Base-by-base conservation (phyloP, 2,329 filamentous ascomycete species). In the Aspergillus sp. region DNA sequence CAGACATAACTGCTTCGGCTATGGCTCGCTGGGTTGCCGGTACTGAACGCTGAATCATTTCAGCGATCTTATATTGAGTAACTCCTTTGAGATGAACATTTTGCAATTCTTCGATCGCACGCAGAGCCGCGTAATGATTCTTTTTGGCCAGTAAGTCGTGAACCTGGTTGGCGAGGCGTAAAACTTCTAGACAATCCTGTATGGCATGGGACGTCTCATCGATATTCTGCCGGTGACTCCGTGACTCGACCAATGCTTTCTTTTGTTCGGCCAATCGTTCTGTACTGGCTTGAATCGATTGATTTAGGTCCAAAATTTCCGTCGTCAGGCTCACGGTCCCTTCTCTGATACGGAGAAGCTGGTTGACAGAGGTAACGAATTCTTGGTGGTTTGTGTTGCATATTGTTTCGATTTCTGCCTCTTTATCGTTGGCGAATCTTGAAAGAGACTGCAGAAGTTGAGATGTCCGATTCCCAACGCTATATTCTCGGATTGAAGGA, bases 361-460 rank as follows among this genome's bases (percentile, higher is more conserved):
- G 88, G 60, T 93, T 94, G 56, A 98, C 89, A 0, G 91, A 96
- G 54, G 81, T 82, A 32, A 97, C 84, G 62, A 98, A 98, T 61
- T 96, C 93, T 62, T 97, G 91, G 61, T 98, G 93, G 60, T 96
- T 95, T 7, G 87, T 91, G 59, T 95, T 83, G 58, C 93, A 95
- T 58, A 97, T 94, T 26, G 81, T 81, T 70, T 98, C 93, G 54
- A 98, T 97, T 58, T 97, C 90, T 9, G 80, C 71, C 66, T 98
- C 93, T 50, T 90, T 84, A 41, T 93, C 87, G 56, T 85, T 83
- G 32, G 90, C 87, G 66, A 95, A 94, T 56, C 83, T 82, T 41
- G 83, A 81, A 47, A 94, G 76, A 50, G 86, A 86, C 57, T 90
- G 84, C 42, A 89, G 80, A 36, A 98, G 77, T 48, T 83, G 80